Evolutionary conservation across 202 grass and related monocot species (phyloP), one percentile per base, ranked within the genome.

Genomic region (Hordeum pubiflorum): DNA sequence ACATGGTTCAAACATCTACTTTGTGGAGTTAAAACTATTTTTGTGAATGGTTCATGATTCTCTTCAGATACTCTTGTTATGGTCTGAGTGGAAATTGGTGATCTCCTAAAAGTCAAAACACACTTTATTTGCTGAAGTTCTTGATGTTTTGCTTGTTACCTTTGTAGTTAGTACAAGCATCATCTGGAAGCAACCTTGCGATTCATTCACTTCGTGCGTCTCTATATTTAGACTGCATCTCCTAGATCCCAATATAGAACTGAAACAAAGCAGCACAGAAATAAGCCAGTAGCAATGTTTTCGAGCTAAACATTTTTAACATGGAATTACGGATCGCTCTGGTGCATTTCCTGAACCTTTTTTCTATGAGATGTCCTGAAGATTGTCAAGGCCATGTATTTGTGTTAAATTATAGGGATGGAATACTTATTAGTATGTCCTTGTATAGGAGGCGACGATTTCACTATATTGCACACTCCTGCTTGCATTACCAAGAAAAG

Each of bases 101-200:
- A 10, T 83, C 75, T 83, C 36, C 1, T 58, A 44, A 36, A 70
- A 50, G 76, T 10, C 4, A 17, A 44, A 55, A 34, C 22, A 43
- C 43, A 58, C 48, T 39, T 22, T 3, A 60, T 60, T 80, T 80
- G 21, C 22, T 80, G 56, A 33, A 84, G 52, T 68, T 72, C 67
- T 80, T 76, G 29, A 77, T 68, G 70, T 23, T 29, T 15, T 75
- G 33, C 23, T 29, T 72, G 33, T 65, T 77, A 59, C 37, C 37
- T 84, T 75, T 46, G 46, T 76, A 68, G 48, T 76, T 57, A 65
- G 61, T 77, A 9, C 14, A 81, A 40, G 17, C 40, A 69, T 86
- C 69, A 57, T 43, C 31, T 63, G 44, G 58, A 80, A 80, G 36
- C 23, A 80, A 75, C 23, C 38, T 68, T 79, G 8, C 9, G 4